Conservation (phyloP, 331 rosid genomes). For the Acacia pycnantha region DNA sequence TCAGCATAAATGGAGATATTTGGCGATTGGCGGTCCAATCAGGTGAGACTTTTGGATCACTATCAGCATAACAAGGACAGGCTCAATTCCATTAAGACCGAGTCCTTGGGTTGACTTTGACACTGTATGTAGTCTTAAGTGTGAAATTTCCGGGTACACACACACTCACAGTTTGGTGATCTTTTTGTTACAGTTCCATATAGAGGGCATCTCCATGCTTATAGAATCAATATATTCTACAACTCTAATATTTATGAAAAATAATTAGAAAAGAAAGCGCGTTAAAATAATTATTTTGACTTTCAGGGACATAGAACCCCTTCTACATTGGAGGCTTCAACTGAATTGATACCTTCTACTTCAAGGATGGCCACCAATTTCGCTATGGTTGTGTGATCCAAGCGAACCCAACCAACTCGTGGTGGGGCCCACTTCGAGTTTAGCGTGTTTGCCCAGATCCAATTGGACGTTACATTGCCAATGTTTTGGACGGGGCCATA, state of each 20-base stretch:
- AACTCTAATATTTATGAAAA: background rate
- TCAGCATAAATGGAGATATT: background rate
- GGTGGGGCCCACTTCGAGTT: background rate
- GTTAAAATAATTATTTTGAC: background rate
- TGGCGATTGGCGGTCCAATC: conserved; percentile 1
- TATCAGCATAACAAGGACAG: background rate
- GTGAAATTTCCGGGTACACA: background rate
- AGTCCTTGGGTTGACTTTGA: background rate
- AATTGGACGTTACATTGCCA: background rate
- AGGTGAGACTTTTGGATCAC: background rate
- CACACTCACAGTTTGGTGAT: background rate
- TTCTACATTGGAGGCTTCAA: too few relatives aligned
- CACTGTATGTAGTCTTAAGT: background rate
- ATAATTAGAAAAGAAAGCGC: background rate
- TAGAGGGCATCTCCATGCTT: background rate
- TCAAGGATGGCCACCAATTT: too few relatives aligned
- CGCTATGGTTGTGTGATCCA: background rate
- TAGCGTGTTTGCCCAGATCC: background rate
- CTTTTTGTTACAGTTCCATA: background rate
- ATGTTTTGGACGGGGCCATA: too few relatives aligned
- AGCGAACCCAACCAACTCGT: background rate
- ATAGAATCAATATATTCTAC: background rate
- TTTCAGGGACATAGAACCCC: background rate
- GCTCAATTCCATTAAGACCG: conserved; percentile 1
- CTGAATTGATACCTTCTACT: too few relatives aligned